Evolutionary conservation across 2,329 filamentous ascomycete species (phyloP).

Genomic region (Claviceps humidiphila): DNA sequence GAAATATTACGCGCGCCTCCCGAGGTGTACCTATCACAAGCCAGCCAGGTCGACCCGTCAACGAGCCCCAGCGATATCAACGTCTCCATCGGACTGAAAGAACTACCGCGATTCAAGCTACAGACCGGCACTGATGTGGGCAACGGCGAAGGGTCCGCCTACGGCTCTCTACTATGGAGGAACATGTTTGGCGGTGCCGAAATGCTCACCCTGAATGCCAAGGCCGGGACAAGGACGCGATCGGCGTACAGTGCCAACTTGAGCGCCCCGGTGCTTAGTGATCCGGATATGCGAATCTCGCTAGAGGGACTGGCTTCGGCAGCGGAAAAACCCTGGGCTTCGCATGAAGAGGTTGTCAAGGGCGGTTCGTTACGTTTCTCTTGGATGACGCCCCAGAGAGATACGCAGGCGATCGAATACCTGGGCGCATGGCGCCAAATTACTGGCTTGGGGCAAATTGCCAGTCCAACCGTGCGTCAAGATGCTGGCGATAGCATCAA

Average conservation of each 20-base stretch:
- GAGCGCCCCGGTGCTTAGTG: constrained; percentile 68
- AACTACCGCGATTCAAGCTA: constrained; percentile 71
- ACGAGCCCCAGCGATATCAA: constrained; percentile 68
- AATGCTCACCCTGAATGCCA: constrained; percentile 74
- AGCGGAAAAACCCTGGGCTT: constrained; percentile 83
- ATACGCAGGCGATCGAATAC: constrained; percentile 68
- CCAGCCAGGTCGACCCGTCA: constrained; percentile 53
- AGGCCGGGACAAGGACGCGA: constrained; percentile 76
- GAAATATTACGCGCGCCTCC: constrained; percentile 81
- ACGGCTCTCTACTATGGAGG: constrained; percentile 72
- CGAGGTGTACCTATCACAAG: constrained; percentile 67
- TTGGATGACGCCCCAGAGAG: constrained; percentile 53
- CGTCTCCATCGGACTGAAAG: constrained; percentile 67
- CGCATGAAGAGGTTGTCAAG: constrained; percentile 78
- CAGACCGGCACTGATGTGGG: constrained; percentile 93
- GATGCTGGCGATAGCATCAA: constrained; percentile 90
- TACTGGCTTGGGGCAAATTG: constrained; percentile 60
- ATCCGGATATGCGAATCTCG: constrained; percentile 69
- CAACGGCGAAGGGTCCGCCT: constrained; percentile 87
- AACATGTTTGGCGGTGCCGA: constrained; percentile 95
- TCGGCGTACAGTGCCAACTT: constrained; percentile 84
- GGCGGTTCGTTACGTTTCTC: constrained; percentile 65
- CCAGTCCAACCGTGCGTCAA: constrained; percentile 66
- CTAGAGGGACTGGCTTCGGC: constrained; percentile 71
- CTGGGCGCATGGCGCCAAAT: constrained; percentile 77